Conservation (phyloP, 257 asterid species). For the Scutellaria minor region DNA sequence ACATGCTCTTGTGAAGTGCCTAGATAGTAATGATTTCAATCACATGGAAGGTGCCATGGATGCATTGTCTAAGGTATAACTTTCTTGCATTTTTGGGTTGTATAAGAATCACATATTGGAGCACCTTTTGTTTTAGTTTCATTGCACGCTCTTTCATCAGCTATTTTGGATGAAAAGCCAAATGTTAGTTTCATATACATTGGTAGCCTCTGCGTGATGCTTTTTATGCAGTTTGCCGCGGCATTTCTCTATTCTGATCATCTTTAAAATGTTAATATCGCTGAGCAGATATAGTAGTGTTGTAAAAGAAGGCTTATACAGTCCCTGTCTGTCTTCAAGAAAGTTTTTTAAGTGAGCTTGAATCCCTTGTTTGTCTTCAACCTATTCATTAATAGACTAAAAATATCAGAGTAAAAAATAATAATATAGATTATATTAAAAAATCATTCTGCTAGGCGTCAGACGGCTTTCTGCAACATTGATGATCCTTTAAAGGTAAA, state of each 20-base stretch:
- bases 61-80: conserved; percentile 90
- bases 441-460: too few species aligned
- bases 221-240: conserved; percentile 2
- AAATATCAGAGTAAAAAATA: too few species aligned
- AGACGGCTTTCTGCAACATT: not conserved
- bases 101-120: conserved; percentile 8
- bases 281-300: not conserved
- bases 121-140: not conserved
- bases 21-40: conserved; percentile 86
- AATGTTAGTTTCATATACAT: not conserved
- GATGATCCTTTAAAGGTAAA: not conserved
- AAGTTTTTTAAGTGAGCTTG: not conserved
- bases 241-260: conserved; percentile 14
- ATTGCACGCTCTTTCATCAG: conserved; percentile 3
- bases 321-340: not conserved
- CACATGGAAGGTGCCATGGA: conserved; percentile 99
- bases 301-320: not conserved
- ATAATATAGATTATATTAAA: too few species aligned
- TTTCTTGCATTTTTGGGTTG: conserved; percentile 26
- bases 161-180: conserved; percentile 20
- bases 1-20: conserved; percentile 76
- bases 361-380: not conserved
- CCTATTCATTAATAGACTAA: not conserved
- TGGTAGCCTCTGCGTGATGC: conserved; percentile 17
- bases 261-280: not conserved